Base-by-base conservation (phyloP, 805 yeast species). In the Yamadazyma ubonensis region DNA sequence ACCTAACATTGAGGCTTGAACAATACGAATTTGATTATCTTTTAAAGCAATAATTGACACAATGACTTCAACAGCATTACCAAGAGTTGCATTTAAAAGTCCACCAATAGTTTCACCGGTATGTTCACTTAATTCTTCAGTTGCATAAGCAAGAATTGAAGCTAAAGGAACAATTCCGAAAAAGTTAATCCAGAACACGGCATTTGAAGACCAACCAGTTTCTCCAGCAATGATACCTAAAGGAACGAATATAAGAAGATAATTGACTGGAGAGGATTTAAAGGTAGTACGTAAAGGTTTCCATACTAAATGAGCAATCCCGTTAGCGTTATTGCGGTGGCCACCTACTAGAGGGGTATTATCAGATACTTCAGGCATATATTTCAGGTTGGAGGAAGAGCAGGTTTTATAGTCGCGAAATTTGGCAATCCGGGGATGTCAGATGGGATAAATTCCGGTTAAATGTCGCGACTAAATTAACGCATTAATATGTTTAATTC, bases 1-100 rank as follows among this genome's bases (percentile, higher is more conserved):
- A 22, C 99, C 99, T 42, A 93, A 75, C 98, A 93, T 91, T 15
- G 96, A 86, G 2, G 98, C 96, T 65, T 93, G 98, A 20, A 93
- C 98, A 54, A 93, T 90, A 48, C 96, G 76, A 37, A 93, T 80
- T 64, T 93, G 97, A 50, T 87, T 86, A 31, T 86, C 83, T 50
- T 67, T 72, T 53, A 93, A 71, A 1, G 99, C 99, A 51, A 93
- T 88, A 19, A 93, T 71, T 1, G 96, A 86, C 25, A 93, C 98
- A 61, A 93, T 93, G 44, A 93, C 79, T 67, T 93, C 99, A 16
- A 93, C 96, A 2, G 98, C 98, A 61, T 93, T 93, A 43, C 99
- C 99, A 59, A 93, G 87, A 7, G 98, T 90, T 2, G 99, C 99
- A 65, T 93, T 93, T 54, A 93, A 72, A 48, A 93, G 72, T 0